Conservation (phyloP, 257 asterid species). For the Penstemon barbatus region DNA sequence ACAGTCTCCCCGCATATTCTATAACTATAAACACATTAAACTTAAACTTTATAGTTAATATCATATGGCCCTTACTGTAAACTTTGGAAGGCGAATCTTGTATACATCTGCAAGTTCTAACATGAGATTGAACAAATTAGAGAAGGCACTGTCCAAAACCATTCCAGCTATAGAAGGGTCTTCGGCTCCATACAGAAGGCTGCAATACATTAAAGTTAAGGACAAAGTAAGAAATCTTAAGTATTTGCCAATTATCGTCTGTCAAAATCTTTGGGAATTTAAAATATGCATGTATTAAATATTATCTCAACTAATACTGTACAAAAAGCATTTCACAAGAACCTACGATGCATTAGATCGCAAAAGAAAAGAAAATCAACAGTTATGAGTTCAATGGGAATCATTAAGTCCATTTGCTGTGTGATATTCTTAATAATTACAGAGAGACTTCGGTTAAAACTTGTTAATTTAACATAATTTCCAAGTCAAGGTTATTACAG, state of each 20-base stretch:
- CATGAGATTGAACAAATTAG: slow-evolving; percentile 91
- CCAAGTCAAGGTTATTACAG: too few species aligned
- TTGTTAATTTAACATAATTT: too few species aligned
- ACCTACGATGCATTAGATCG: background rate
- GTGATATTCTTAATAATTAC: too few species aligned
- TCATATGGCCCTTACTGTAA: slow-evolving; percentile 57
- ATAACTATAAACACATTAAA: background rate
- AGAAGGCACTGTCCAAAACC: slow-evolving; percentile 98
- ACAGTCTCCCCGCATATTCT: background rate
- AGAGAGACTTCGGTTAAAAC: too few species aligned
- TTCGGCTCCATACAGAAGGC: slow-evolving; percentile 98
- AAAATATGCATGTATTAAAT: background rate
- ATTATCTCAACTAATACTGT: background rate
- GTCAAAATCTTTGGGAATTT: slow-evolving; percentile 12
- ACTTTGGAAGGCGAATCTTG: slow-evolving; percentile 89
- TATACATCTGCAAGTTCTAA: slow-evolving; percentile 94
- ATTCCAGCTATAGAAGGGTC: slow-evolving; percentile 98
- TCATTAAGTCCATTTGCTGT: too few species aligned
- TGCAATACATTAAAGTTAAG: slow-evolving; percentile 40
- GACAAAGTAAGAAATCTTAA: slow-evolving; percentile 13
- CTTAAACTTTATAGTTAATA: background rate
- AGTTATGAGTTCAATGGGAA: too few species aligned
- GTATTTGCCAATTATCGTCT: slow-evolving; percentile 19
- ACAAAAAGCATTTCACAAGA: slow-evolving; percentile 15
- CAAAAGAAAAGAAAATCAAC: too few species aligned